These are phyloP conservation scores for Pseudocercospora cruenta DNA, from an alignment of 2,329 filamentous ascomycete species.

Conservation along the genomic window DNA sequence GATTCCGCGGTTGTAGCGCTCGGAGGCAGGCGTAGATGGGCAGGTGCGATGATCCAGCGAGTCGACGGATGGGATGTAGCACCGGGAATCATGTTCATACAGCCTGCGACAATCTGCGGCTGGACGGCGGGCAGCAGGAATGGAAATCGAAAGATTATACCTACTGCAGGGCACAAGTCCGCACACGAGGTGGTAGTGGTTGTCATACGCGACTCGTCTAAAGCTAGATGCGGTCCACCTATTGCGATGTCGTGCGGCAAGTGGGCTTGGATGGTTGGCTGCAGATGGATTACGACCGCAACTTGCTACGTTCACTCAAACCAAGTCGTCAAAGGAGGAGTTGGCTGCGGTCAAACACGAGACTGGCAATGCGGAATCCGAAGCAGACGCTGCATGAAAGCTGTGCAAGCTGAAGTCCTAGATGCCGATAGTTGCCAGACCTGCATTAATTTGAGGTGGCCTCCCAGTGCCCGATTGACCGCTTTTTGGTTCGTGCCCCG, in stretches of 20 bases:
- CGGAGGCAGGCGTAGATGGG: background rate
- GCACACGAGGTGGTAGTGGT: conserved; percentile 2
- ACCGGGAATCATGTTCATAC: background rate
- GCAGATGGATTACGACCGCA: background rate
- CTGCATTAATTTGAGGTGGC: background rate
- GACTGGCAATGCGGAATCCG: background rate
- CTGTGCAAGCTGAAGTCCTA: conserved; percentile 1
- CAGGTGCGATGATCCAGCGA: background rate
- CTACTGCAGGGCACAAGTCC: conserved; percentile 6
- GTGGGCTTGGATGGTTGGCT: background rate
- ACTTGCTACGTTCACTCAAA: conserved; percentile 1
- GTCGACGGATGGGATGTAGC: background rate
- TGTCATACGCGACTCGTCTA: conserved; percentile 1
- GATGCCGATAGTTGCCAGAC: conserved; percentile 1
- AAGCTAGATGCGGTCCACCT: background rate
- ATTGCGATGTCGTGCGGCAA: conserved; percentile 2
- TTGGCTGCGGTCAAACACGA: background rate
- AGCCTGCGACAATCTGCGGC: conserved; percentile 4
- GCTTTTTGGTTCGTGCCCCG: background rate
- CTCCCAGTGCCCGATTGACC: background rate
- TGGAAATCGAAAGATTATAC: background rate
- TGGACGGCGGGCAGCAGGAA: conserved; percentile 4
- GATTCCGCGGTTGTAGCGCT: background rate
- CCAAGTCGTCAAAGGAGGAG: background rate
- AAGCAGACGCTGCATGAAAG: conserved; percentile 3